phyloP scores from a whole-genome alignment of 768 basidiomycete genomes.

The Candolleomyces efflorescens region DNA sequence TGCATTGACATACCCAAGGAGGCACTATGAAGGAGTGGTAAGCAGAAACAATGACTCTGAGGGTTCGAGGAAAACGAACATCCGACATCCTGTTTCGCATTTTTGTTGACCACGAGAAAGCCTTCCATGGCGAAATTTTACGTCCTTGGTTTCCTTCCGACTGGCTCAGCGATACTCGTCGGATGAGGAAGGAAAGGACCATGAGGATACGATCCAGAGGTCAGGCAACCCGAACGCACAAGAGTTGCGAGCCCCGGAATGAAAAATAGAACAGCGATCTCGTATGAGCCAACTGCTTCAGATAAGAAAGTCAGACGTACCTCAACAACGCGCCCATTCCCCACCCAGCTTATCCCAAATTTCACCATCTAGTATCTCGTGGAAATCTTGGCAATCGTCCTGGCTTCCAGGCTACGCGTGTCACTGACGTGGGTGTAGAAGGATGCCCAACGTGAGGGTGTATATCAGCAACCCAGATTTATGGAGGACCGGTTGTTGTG shows the following conservation, averaged over 20 bases:
- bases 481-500: conserved; percentile 12
- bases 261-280: conserved; percentile 27
- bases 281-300: too few relatives aligned
- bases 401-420: conserved; percentile 39
- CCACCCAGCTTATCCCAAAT: conserved; percentile 35
- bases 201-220: conserved; percentile 51
- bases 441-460: conserved; percentile 54
- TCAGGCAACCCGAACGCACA: conserved; percentile 60
- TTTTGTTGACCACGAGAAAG: conserved; percentile 43
- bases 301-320: conserved; percentile 12
- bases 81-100: conserved; percentile 34
- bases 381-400: conserved; percentile 61
- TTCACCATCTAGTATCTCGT: conserved; percentile 63
- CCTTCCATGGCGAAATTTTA: conserved; percentile 68
- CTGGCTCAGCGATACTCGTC: conserved; percentile 60
- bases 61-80: conserved; percentile 26
- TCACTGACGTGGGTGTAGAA: conserved; percentile 60
- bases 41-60: conserved; percentile 8
- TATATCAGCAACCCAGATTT: conserved; percentile 43
- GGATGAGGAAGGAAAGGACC: conserved; percentile 58
- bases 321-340: conserved; percentile 34
- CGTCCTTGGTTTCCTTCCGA: conserved; percentile 70
- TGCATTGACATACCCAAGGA: conserved; percentile 61
- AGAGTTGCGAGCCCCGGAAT: conserved; percentile 34
- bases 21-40: conserved; percentile 39